Evolutionary conservation across 2,329 filamentous ascomycete species (phyloP).

Genomic region (Cadophora luteo-olivacea): DNA sequence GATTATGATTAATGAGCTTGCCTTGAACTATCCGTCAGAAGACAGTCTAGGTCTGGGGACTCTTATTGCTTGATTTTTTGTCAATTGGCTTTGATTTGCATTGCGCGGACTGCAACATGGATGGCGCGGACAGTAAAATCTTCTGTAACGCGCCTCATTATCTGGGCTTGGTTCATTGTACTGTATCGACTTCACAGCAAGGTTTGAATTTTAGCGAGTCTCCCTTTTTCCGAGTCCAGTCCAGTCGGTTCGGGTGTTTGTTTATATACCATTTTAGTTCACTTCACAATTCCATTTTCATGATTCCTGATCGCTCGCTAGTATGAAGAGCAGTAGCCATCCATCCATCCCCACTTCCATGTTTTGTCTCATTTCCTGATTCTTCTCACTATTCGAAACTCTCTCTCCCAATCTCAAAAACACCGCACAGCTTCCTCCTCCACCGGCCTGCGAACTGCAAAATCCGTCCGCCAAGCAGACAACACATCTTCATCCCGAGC

Average conservation of each 20-base stretch:
- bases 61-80: too few relatives aligned
- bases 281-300: neutral
- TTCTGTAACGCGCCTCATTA: neutral
- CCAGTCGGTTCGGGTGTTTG: neutral
- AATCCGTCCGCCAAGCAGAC: neutral
- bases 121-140: neutral
- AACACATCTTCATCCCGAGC: neutral
- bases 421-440: neutral
- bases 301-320: too few relatives aligned
- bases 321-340: too few relatives aligned
- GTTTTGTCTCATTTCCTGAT: neutral
- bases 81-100: neutral
- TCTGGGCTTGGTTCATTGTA: neutral
- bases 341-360: neutral
- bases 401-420: neutral
- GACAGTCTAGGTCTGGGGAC: too few relatives aligned
- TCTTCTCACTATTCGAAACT: too few relatives aligned
- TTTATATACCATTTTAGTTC: conserved; percentile 13
- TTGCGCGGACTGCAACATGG: conserved; percentile 6
- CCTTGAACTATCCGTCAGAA: too few relatives aligned
- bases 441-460: neutral
- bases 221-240: neutral
- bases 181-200: too few relatives aligned
- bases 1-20: conserved; percentile 22
- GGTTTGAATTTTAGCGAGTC: neutral